phyloP scores from a whole-genome alignment of 495 filamentous ascomycete species.

The Tuber brumale region DNA sequence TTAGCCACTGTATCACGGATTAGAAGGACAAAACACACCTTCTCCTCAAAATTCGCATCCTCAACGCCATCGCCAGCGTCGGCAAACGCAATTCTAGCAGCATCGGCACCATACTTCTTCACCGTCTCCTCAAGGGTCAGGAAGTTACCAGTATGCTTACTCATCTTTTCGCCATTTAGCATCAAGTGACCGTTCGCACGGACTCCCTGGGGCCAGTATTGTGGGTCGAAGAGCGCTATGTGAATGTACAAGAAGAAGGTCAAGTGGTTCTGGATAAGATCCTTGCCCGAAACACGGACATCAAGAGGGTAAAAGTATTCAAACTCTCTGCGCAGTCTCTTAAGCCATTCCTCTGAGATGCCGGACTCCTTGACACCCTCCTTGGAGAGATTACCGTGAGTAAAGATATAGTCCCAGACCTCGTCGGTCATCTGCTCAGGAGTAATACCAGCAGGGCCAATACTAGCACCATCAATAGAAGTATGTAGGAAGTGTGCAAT shows the following conservation, averaged over 20 bases:
- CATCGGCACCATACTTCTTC: conserved; percentile 90
- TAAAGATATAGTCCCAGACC: conserved; percentile 92
- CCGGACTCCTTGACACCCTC: conserved; percentile 56
- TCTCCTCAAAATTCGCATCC: conserved; percentile 96
- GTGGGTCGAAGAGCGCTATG: conserved; percentile 72
- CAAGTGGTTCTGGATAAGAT: conserved; percentile 80
- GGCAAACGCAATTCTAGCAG: conserved; percentile 81
- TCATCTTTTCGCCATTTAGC: conserved; percentile 96
- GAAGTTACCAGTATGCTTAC: conserved; percentile 92
- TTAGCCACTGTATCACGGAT: conserved; percentile 61
- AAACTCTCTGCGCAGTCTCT: conserved; percentile 79
- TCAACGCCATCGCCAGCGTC: conserved; percentile 92
- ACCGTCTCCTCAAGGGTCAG: conserved; percentile 80
- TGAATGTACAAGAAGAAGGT: conserved; percentile 98
- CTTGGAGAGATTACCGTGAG: conserved; percentile 55
- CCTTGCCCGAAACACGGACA: conserved; percentile 74
- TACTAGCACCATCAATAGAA: conserved; percentile 65
- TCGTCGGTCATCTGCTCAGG: conserved; percentile 91
- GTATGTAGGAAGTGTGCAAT: conserved; percentile 79
- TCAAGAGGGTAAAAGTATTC: conserved; percentile 97
- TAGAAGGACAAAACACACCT: conserved; percentile 72
- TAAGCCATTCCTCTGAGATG: conserved; percentile 64
- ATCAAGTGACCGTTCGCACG: conserved; percentile 88
- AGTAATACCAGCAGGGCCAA: conserved; percentile 58
- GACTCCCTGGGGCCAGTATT: conserved; percentile 79